Evolutionary conservation across 2,329 filamentous ascomycete species (phyloP).

Genomic region (Hypomyces rosellus): DNA sequence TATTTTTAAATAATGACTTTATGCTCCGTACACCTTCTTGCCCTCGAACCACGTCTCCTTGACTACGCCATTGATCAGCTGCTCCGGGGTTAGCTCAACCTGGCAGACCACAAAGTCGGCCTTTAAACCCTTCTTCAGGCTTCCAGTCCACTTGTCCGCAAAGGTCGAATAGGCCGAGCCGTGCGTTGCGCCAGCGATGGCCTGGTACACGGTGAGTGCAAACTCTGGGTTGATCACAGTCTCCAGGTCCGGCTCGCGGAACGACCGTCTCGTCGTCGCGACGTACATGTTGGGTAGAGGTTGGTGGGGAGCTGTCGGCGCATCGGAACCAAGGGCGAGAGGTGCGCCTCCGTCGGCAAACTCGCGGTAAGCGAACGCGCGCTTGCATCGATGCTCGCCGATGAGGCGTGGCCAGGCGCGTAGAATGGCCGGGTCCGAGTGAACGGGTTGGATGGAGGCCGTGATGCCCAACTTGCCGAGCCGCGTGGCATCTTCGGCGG

Average conservation of each 20-base stretch:
- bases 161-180: slow-evolving; percentile 55
- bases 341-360: slow-evolving; percentile 48
- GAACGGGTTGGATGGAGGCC: slow-evolving; percentile 52
- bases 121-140: slow-evolving; percentile 43
- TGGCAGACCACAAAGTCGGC: slow-evolving; percentile 53
- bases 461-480: slow-evolving; percentile 55
- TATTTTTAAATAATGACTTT: background rate
- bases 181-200: slow-evolving; percentile 46
- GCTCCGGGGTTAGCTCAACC: slow-evolving; percentile 41
- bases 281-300: slow-evolving; percentile 53
- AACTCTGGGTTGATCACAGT: slow-evolving; percentile 47
- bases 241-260: slow-evolving; percentile 38
- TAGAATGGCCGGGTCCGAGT: slow-evolving; percentile 55
- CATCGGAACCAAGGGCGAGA: slow-evolving; percentile 53
- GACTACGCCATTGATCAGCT: slow-evolving; percentile 40
- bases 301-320: slow-evolving; percentile 51
- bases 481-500: slow-evolving; percentile 46
- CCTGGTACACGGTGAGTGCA: slow-evolving; percentile 46
- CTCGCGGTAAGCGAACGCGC: slow-evolving; percentile 59
- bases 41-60: slow-evolving; percentile 50
- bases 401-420: slow-evolving; percentile 55
- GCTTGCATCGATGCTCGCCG: slow-evolving; percentile 45
- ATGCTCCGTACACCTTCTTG: slow-evolving; percentile 28
- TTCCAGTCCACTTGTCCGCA: slow-evolving; percentile 48
- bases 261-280: slow-evolving; percentile 51